Conservation (phyloP, 257 asterid species). For the Euphrasia confusa region DNA sequence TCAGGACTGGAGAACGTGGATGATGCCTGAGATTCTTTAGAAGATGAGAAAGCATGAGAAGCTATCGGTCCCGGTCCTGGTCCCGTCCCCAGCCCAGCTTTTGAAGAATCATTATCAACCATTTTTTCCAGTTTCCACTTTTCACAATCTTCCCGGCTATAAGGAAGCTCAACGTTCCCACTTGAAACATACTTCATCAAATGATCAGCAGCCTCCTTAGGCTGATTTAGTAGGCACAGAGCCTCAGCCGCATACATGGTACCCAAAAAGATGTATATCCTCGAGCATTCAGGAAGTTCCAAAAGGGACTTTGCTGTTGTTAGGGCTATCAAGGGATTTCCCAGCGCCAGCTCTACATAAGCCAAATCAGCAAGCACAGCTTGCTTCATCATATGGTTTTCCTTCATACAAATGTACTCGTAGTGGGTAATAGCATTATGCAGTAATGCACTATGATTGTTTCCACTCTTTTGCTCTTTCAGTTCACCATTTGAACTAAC, state of each 20-base stretch:
- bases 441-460: slow-evolving; percentile 34
- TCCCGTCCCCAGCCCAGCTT: too few relatives aligned
- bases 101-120: slow-evolving; percentile 48
- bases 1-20: slow-evolving; percentile 55
- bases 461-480: slow-evolving; percentile 61
- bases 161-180: slow-evolving; percentile 52
- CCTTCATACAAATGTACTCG: slow-evolving; percentile 43
- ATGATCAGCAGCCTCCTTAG: slow-evolving; percentile 69
- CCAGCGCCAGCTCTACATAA: slow-evolving; percentile 60
- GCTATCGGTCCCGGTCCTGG: too few relatives aligned
- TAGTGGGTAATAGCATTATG: slow-evolving; percentile 41
- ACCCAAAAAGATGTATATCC: slow-evolving; percentile 54
- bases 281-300: slow-evolving; percentile 49
- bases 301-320: slow-evolving; percentile 51
- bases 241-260: slow-evolving; percentile 76
- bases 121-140: slow-evolving; percentile 55
- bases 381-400: slow-evolving; percentile 63
- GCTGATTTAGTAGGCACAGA: slow-evolving; percentile 60
- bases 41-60: slow-evolving; percentile 14
- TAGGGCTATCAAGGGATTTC: slow-evolving; percentile 65
- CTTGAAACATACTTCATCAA: slow-evolving; percentile 43
- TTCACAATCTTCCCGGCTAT: slow-evolving; percentile 59
- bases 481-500: slow-evolving; percentile 56
- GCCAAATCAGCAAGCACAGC: slow-evolving; percentile 72
- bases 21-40: slow-evolving; percentile 34